Conservation (phyloP, 2,329 filamentous ascomycete genomes). For the Ambrosiella xylebori region DNA sequence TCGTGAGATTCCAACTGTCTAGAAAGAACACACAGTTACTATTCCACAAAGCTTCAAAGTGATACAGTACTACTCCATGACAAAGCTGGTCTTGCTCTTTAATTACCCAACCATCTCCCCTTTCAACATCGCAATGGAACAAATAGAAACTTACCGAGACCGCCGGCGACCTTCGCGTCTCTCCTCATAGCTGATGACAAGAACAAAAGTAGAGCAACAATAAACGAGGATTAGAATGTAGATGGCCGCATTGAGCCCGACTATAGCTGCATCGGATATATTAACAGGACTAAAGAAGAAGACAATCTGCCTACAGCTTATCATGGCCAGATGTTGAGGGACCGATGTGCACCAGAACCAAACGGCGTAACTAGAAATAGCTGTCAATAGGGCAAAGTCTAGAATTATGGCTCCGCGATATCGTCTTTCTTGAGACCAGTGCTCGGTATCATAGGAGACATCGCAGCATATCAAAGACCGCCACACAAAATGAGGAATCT, state of each 20-base stretch:
- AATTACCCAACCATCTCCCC: background rate
- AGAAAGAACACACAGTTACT: background rate
- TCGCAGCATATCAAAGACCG: slow-evolving; percentile 19
- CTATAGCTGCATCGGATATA: slow-evolving; percentile 17
- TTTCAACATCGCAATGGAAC: background rate
- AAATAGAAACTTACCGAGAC: background rate
- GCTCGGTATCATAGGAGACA: slow-evolving; percentile 17
- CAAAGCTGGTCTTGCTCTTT: background rate
- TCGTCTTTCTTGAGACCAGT: slow-evolving; percentile 3
- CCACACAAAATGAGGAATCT: slow-evolving; percentile 22
- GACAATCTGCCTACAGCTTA: slow-evolving; percentile 18
- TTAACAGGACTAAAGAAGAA: slow-evolving; percentile 20
- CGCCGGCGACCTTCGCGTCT: background rate
- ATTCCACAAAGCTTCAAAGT: background rate
- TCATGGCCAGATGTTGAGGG: slow-evolving; percentile 13
- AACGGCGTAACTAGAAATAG: slow-evolving; percentile 18
- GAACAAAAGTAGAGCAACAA: slow-evolving; percentile 16
- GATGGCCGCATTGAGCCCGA: slow-evolving; percentile 19
- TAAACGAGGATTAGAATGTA: slow-evolving; percentile 14
- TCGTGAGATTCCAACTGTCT: background rate
- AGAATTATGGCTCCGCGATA: background rate
- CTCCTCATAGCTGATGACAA: slow-evolving; percentile 1
- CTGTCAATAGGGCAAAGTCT: slow-evolving; percentile 17
- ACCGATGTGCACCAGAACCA: slow-evolving; percentile 20
- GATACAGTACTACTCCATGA: slow-evolving; percentile 7